Percentiles rank a stretch among this genome's conserved stretches.
Evolutionary conservation across 805 yeast genomes (phyloP).

Genomic region (Nematodospora valgi): DNA sequence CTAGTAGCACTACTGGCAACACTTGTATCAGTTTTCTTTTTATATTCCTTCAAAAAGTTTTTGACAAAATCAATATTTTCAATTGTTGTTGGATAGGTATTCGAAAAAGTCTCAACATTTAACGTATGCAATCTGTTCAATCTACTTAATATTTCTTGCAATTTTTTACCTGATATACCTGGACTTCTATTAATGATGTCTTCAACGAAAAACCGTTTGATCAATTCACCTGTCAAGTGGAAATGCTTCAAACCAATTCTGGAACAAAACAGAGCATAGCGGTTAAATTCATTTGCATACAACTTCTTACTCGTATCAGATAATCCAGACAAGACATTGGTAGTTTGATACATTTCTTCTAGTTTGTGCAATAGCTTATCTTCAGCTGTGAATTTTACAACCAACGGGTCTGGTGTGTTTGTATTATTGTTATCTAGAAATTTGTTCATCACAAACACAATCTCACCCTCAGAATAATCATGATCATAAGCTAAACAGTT

Average conservation of each 20-base stretch:
- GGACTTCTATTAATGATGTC: constrained; percentile 5
- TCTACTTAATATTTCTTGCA: constrained; percentile 8
- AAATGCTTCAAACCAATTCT: constrained; percentile 8
- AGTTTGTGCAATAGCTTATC: constrained; percentile 5
- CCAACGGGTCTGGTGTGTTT: neutral
- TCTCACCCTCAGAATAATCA: constrained; percentile 10
- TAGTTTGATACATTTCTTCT: constrained; percentile 6
- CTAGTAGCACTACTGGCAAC: neutral
- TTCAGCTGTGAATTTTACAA: neutral
- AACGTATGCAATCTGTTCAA: constrained; percentile 7
- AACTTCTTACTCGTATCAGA: constrained; percentile 7
- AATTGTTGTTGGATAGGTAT: constrained; percentile 1
- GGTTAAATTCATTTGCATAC: constrained; percentile 7
- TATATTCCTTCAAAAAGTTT: constrained; percentile 5
- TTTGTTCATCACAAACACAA: constrained; percentile 7
- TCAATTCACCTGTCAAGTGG: constrained; percentile 6
- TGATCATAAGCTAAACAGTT: constrained; percentile 8
- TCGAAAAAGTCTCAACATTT: constrained; percentile 8
- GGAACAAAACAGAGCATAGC: constrained; percentile 10
- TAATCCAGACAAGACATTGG: constrained; percentile 5
- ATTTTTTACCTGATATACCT: constrained; percentile 5
- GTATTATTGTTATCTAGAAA: neutral
- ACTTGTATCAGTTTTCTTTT: neutral
- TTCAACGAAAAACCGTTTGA: constrained; percentile 4
- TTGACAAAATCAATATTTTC: constrained; percentile 7